These are phyloP conservation scores for Aspergillus nidulans DNA, from an alignment of 495 filamentous ascomycete genomes.

Conservation along the genomic window DNA sequence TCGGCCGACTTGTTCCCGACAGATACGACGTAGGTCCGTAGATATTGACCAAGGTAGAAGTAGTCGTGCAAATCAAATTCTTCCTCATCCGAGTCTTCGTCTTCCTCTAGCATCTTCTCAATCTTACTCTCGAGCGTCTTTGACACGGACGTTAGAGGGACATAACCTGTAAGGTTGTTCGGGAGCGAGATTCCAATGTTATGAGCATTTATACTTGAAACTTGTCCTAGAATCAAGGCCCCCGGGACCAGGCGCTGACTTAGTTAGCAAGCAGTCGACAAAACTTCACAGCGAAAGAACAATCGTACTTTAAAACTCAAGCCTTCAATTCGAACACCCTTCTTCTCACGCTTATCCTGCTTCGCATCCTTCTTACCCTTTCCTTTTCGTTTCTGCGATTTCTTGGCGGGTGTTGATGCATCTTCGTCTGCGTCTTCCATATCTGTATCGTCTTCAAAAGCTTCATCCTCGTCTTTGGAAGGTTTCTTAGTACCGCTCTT, in stretches of 20 bases:
- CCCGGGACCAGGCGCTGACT: conserved; percentile 72
- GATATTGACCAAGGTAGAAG: conserved; percentile 82
- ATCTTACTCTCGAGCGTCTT: conserved; percentile 62
- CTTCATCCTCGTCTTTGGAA: conserved; percentile 36
- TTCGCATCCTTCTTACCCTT: conserved; percentile 47
- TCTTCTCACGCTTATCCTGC: conserved; percentile 44
- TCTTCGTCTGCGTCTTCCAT: conserved; percentile 42
- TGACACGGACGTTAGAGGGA: conserved; percentile 87
- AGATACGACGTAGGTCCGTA: conserved; percentile 79
- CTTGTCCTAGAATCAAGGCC: conserved; percentile 78
- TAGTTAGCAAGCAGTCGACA: conserved; percentile 31
- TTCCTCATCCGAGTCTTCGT: conserved; percentile 51
- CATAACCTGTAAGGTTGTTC: conserved; percentile 87
- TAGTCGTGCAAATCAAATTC: conserved; percentile 66
- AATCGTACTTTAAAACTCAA: conserved; percentile 78
- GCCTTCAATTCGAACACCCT: conserved; percentile 70
- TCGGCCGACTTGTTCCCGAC: conserved; percentile 54
- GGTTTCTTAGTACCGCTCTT: conserved; percentile 49
- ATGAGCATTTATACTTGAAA: conserved; percentile 72
- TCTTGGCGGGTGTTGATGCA: conserved; percentile 39
- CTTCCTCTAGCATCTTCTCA: conserved; percentile 57
- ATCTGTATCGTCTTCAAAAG: conserved; percentile 42
- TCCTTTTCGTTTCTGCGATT: conserved; percentile 44
- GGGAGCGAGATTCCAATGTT: conserved; percentile 79
- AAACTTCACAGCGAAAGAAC: background rate